A percentile compares a stretch with the other conserved stretches of the same genome.
These are phyloP conservation scores for Fraxinus nigra DNA, from an alignment of 305 asterid species.

Conservation along the genomic window DNA sequence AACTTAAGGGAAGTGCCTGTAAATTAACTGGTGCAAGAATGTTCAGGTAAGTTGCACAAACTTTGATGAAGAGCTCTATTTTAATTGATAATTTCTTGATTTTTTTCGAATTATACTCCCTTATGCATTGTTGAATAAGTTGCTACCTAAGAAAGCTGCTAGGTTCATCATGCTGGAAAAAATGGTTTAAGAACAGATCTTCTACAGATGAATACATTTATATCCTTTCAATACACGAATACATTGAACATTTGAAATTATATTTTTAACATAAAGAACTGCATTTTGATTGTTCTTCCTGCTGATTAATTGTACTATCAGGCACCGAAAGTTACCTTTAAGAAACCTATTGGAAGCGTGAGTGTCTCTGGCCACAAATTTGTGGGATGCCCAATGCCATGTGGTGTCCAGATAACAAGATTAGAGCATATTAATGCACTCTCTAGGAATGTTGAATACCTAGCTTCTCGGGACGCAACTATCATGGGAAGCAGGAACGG, in stretches of 20 bases:
- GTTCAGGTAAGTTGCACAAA: background rate
- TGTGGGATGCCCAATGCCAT: constrained; percentile 33
- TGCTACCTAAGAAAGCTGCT: background rate
- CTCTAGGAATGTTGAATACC: constrained; percentile 19
- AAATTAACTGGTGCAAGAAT: background rate
- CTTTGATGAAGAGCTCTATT: background rate
- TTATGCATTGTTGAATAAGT: background rate
- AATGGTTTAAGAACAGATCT: background rate
- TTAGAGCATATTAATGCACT: constrained; percentile 4
- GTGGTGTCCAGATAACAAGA: constrained; percentile 32
- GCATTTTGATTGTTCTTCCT: background rate
- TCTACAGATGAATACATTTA: background rate
- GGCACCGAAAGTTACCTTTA: constrained; percentile 19
- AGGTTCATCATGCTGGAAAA: background rate
- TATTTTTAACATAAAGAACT: background rate
- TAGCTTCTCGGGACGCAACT: constrained; percentile 26
- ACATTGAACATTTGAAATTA: background rate
- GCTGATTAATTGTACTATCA: background rate
- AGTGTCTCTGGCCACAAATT: constrained; percentile 34
- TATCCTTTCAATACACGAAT: background rate
- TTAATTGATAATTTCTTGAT: background rate
- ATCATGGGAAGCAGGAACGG: constrained; percentile 35
- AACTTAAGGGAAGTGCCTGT: background rate
- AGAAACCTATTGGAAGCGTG: constrained; percentile 36
- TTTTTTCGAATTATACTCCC: background rate